phyloP scores from a whole-genome alignment of 805 yeast genomes.

The Phaffomyces opuntiae region DNA sequence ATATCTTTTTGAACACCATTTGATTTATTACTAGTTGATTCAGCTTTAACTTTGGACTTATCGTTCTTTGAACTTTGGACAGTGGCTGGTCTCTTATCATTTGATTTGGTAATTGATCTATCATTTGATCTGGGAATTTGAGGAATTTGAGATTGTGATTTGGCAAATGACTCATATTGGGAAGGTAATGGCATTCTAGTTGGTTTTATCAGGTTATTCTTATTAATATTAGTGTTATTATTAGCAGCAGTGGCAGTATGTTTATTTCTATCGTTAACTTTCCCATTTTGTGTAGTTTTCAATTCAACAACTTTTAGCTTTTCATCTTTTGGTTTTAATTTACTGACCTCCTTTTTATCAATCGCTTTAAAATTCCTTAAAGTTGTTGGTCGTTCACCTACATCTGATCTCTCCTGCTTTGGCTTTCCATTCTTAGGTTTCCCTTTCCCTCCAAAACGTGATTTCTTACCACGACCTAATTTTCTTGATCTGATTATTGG shows the following conservation, averaged over 20 bases:
- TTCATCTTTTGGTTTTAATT: conserved; percentile 16
- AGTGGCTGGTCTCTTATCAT: no score
- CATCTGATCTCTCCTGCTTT: conserved; percentile 13
- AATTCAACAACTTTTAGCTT: neutral
- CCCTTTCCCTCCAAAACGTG: conserved; percentile 9
- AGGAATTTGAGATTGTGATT: neutral
- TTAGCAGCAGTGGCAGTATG: no score
- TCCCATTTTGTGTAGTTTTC: neutral
- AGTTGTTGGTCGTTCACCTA: conserved; percentile 24
- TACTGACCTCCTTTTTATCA: conserved; percentile 19
- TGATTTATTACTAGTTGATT: neutral
- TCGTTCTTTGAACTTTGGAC: neutral
- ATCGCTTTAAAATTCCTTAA: conserved; percentile 31
- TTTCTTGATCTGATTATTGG: conserved; percentile 26
- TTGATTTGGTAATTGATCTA: neutral
- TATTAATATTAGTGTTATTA: no score
- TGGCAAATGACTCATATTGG: neutral
- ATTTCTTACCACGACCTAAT: conserved; percentile 28
- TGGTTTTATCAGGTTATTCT: no score
- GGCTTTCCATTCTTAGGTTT: conserved; percentile 4
- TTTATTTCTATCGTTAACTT: neutral
- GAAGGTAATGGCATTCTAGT: neutral
- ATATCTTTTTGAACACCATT: neutral
- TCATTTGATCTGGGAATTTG: neutral
- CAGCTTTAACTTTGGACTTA: neutral